A percentile compares a stretch with the other conserved stretches of the same genome.
These are phyloP conservation scores for Cercophora samala DNA, from an alignment of 495 filamentous ascomycete species.

Conservation along the genomic window DNA sequence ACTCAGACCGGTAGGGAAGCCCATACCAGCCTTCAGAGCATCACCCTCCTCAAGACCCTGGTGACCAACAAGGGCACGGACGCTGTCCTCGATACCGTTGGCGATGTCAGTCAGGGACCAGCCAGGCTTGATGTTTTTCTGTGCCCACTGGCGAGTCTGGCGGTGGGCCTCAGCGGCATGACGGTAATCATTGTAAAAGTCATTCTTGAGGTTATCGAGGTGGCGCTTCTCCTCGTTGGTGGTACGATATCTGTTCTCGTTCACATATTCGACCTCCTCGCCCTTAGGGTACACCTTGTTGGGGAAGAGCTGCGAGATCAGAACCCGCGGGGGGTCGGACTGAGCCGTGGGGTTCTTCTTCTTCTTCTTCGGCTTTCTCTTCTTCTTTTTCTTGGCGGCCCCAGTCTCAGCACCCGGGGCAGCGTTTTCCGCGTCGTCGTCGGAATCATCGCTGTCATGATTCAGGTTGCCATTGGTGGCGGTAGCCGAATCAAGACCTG, in stretches of 20 bases:
- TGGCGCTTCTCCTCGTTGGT: conserved; percentile 87
- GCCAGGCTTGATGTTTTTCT: conserved; percentile 78
- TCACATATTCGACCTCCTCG: conserved; percentile 70
- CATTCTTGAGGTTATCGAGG: conserved; percentile 75
- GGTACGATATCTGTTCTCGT: conserved; percentile 77
- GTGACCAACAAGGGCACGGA: conserved; percentile 75
- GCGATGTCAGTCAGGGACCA: conserved; percentile 77
- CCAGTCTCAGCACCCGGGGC: conserved; percentile 37
- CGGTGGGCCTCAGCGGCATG: conserved; percentile 84
- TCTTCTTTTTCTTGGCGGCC: conserved; percentile 62
- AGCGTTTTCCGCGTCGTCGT: conserved; percentile 55
- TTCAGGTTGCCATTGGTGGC: conserved; percentile 58
- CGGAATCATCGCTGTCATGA: conserved; percentile 63
- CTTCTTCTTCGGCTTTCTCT: conserved; percentile 83
- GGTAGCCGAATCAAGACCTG: conserved; percentile 39
- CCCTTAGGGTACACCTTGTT: conserved; percentile 72
- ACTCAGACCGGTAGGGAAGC: conserved; percentile 82
- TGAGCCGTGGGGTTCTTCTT: conserved; percentile 71
- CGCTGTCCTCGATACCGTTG: conserved; percentile 79
- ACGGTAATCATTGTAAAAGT: conserved; percentile 83
- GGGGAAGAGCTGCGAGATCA: conserved; percentile 72
- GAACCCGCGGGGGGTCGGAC: conserved; percentile 71
- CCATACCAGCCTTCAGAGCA: conserved; percentile 74
- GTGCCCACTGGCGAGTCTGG: conserved; percentile 80
- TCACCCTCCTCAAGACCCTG: conserved; percentile 76